Evolutionary conservation across 2,329 filamentous ascomycete genomes (phyloP).

Genomic region (Aureobasidium mangrovei): DNA sequence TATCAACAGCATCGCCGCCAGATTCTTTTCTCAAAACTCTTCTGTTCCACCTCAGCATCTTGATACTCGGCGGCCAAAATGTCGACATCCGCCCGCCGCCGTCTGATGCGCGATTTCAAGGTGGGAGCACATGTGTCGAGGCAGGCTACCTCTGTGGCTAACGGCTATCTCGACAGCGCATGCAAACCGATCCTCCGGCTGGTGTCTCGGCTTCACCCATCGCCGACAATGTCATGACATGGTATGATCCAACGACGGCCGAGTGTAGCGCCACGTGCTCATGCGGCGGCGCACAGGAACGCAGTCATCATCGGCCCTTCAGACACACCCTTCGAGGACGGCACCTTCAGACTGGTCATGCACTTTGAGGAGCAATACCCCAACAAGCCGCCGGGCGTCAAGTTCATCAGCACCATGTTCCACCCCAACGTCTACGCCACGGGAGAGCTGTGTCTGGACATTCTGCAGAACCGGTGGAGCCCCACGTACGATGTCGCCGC

Average conservation of each 20-base stretch:
- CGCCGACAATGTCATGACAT: conserved; percentile 95
- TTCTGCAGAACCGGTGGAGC: conserved; percentile 96
- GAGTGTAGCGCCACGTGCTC: conserved; percentile 5
- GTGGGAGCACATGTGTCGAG: conserved; percentile 39
- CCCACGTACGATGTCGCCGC: conserved; percentile 97
- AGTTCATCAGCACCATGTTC: conserved; percentile 99
- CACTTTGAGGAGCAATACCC: conserved; percentile 98
- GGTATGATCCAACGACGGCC: conserved; percentile 46
- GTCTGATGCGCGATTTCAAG: conserved; percentile 99
- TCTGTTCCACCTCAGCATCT: neutral
- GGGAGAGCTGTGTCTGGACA: conserved; percentile 91
- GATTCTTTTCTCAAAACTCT: no score
- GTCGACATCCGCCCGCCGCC: conserved; percentile 91
- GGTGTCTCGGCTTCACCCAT: conserved; percentile 94
- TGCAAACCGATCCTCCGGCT: conserved; percentile 97
- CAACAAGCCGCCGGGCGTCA: conserved; percentile 94
- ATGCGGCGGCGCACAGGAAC: conserved; percentile 55
- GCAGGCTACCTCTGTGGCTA: conserved; percentile 7
- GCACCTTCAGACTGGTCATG: conserved; percentile 96
- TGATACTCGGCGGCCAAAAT: conserved; percentile 36
- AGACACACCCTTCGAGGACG: conserved; percentile 96
- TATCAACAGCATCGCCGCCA: neutral
- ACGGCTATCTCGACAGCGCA: conserved; percentile 54
- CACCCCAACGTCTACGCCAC: conserved; percentile 98
- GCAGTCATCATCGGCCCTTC: conserved; percentile 95